Base-by-base conservation (phyloP, 768 basidiomycete species). In the Strobilomyces dryophilus region DNA sequence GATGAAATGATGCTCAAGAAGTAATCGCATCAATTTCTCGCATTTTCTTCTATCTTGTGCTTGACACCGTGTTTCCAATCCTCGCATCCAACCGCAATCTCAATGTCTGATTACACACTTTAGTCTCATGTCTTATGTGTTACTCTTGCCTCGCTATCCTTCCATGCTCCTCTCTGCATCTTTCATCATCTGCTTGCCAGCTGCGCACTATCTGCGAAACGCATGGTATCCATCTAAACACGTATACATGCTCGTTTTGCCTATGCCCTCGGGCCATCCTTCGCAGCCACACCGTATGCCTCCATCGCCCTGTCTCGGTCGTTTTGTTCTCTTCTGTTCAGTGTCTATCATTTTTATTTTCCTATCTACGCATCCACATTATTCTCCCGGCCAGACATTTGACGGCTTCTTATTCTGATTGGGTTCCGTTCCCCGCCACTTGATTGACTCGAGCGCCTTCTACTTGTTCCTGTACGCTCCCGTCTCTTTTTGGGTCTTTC, bases 41-140 rank as follows among this genome's bases (percentile, higher is more conserved):
- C 58, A 56, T 63, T 60, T 67, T 37, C 52, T 44, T 46, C 51
- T 54, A 63, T 59, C 61, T 54, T 69, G 67, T 69, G 67, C 67
- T 71, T 61, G 65, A 70, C 69, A 64, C 64, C 59, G 53, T 69
- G 68, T 69, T 70, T 67, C 65, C 60, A 63, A 58, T 67, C 56
- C 50, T 62, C 55, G 65, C 67, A 69, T 71, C 59, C 44, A 63
- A 56, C 58, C 55, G 53, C 68, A 71, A 69, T 71, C 63, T 68
- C 68, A 69, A 61, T 69, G 69, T 69, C 69, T 71, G 69, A 69
- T 66, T 71, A 71, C 53, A 64, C 68, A 71, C 47, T 65, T 63
- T 69, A 66, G 65, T 56, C 57, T 59, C 69, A 69, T 71, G 69
- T 71, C 66, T 56, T 59, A 71, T 71, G 66, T 71, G 65, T 67